These are phyloP conservation scores for Baudoinia panamericana DNA, from an alignment of 495 filamentous ascomycete genomes.

Conservation along the genomic window DNA sequence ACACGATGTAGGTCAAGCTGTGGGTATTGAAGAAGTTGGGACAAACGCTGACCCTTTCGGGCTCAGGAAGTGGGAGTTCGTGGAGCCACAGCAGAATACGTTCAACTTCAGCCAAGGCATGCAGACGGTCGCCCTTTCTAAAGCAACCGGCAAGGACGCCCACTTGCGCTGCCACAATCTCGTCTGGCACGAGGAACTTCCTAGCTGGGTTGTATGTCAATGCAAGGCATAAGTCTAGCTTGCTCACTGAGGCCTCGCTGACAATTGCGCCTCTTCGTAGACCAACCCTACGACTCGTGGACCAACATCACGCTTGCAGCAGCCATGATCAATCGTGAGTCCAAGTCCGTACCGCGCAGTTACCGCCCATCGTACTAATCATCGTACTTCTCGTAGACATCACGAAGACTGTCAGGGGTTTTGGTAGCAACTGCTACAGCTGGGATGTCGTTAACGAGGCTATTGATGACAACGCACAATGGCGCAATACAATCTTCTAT, in stretches of 20 bases:
- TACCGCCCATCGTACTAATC: no score
- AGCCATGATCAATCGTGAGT: conserved; percentile 24
- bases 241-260: no score
- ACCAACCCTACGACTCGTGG: no score
- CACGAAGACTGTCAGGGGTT: conserved; percentile 18
- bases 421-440: conserved; percentile 19
- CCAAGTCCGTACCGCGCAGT: no score
- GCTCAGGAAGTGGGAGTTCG: conserved; percentile 37
- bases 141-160: conserved; percentile 13
- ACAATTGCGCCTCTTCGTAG: no score
- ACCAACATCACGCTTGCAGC: conserved; percentile 17
- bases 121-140: conserved; percentile 15
- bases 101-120: conserved; percentile 22
- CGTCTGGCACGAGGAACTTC: conserved; percentile 25
- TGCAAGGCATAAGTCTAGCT: no score
- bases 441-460: conserved; percentile 30
- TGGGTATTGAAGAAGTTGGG: no score
- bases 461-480: conserved; percentile 21
- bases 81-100: conserved; percentile 29
- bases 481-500: conserved; percentile 16
- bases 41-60: no score
- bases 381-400: no score
- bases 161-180: conserved; percentile 28
- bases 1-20: no score
- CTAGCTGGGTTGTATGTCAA: conserved; percentile 19